Conservation (phyloP, 2,329 filamentous ascomycete genomes). For the Tolypocladium guangdongense region DNA sequence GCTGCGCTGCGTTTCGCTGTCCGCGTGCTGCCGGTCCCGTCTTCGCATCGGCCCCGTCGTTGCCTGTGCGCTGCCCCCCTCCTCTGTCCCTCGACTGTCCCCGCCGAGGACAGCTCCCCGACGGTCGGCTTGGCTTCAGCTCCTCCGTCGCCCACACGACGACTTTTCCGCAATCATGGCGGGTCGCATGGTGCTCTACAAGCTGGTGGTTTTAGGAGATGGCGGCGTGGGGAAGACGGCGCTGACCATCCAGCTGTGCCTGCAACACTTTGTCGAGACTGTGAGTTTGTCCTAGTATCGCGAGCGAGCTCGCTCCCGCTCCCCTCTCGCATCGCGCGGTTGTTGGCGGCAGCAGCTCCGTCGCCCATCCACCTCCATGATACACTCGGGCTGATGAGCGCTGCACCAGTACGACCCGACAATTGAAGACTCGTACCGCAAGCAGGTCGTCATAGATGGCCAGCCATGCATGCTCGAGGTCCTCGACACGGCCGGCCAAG, state of each 20-base stretch:
- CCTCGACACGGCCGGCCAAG: conserved; percentile 92
- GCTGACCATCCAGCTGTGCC: conserved; percentile 88
- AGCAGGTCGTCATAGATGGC: conserved; percentile 85
- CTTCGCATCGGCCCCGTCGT: neutral
- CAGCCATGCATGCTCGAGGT: conserved; percentile 97
- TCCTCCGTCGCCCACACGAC: conserved; percentile 2
- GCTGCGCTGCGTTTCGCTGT: neutral
- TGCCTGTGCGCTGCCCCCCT: neutral
- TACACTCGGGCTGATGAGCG: neutral
- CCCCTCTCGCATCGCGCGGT: neutral
- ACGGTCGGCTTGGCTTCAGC: neutral
- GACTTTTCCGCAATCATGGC: conserved; percentile 47
- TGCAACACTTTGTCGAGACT: conserved; percentile 98
- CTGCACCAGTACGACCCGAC: conserved; percentile 64
- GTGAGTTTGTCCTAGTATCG: conserved; percentile 31
- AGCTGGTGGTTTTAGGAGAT: conserved; percentile 89
- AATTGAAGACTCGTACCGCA: conserved; percentile 80
- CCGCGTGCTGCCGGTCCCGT: neutral
- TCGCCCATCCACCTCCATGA: neutral
- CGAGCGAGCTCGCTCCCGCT: neutral
- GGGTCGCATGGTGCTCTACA: conserved; percentile 92
- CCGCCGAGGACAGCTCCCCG: neutral
- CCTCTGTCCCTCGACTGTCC: neutral
- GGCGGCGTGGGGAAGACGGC: conserved; percentile 92
- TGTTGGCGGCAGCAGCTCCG: neutral